Evolutionary conservation across 345 rosid species (phyloP).

Genomic region (Cardamine resedifolia): DNA sequence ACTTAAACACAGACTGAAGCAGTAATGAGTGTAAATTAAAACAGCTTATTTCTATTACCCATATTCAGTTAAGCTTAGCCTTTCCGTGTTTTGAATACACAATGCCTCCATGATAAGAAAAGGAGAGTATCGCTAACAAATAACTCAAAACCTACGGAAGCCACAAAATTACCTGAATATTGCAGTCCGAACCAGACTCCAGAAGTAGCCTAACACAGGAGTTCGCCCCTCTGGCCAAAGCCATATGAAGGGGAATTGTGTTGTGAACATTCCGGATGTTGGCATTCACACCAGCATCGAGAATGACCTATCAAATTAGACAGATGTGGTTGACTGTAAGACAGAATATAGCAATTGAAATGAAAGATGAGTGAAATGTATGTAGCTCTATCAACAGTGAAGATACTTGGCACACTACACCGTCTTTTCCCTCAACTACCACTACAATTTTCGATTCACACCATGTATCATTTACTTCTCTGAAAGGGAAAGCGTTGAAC

Average conservation of each 20-base stretch:
- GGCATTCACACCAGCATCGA: slow-evolving; percentile 93
- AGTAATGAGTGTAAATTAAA: neutral
- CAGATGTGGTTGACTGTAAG: slow-evolving; percentile 21
- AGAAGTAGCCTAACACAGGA: slow-evolving; percentile 86
- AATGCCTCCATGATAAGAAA: neutral
- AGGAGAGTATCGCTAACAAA: neutral
- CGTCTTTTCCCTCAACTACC: slow-evolving; percentile 11
- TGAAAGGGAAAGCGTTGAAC: neutral
- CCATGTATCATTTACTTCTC: neutral
- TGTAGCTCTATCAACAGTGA: neutral
- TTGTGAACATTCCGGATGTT: slow-evolving; percentile 81
- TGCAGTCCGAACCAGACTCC: slow-evolving; percentile 82
- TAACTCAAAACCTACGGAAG: slow-evolving; percentile 4
- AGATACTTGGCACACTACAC: slow-evolving; percentile 16
- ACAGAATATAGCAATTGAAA: slow-evolving; percentile 7
- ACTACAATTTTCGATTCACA: slow-evolving; percentile 13
- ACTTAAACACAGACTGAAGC: slow-evolving; percentile 2
- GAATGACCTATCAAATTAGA: slow-evolving; percentile 63
- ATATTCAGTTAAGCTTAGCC: neutral
- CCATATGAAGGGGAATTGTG: slow-evolving; percentile 92
- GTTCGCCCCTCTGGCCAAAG: slow-evolving; percentile 89
- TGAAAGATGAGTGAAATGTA: slow-evolving; percentile 11
- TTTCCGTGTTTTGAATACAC: neutral
- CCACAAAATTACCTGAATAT: slow-evolving; percentile 66
- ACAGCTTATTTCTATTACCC: neutral